Base-by-base conservation (phyloP, 176 grass and related monocot species). In the Carex scoparia region DNA sequence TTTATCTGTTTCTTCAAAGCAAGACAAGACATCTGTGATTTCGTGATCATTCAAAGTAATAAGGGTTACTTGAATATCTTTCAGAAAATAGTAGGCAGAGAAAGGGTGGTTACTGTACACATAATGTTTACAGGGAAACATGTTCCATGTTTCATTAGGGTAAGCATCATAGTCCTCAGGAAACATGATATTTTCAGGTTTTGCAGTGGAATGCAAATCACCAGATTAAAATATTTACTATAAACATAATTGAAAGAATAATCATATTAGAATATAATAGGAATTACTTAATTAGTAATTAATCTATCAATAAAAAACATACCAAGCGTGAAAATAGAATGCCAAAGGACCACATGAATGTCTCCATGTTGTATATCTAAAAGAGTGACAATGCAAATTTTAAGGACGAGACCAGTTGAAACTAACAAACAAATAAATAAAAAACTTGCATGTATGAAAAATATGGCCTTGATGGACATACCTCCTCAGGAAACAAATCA, bases 271-370 rank as follows among this genome's bases (percentile, higher is more conserved):
- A 76, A 61, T 62, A 31, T 35, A 40, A 66, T 10, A 15, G 32
- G 19, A 13, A 57, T 78, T 54, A 78, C 48, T 32, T 18, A 78
- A 4, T 32, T 18, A 78, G 10, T 81, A 44, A 27, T 0, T 23
- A 80, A 62, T 81, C 18, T 2, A 54, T 49, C 49, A 82, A 51
- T 76, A 74, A 61, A 31, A 84, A 28, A 65, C 68, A 89, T 89
- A 98, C 95, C 91, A 98, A 86, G 62, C 93, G 96, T 81, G 96
- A 98, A 84, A 98, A 98, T 53, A 98, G 93, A 93, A 98, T 98
- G 53, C 96, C 93, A 38, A 98, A 95, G 69, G 96, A 98, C 96
- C 96, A 95, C 87, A 89, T 76, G 86, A 95, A 98, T 33, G 87
- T 91, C 73, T 94, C 90, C 82, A 98, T 92, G 86, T 92, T 98